These are phyloP conservation scores for Sporothrix curviconia DNA, from an alignment of 2,329 filamentous ascomycete genomes.

Conservation along the genomic window DNA sequence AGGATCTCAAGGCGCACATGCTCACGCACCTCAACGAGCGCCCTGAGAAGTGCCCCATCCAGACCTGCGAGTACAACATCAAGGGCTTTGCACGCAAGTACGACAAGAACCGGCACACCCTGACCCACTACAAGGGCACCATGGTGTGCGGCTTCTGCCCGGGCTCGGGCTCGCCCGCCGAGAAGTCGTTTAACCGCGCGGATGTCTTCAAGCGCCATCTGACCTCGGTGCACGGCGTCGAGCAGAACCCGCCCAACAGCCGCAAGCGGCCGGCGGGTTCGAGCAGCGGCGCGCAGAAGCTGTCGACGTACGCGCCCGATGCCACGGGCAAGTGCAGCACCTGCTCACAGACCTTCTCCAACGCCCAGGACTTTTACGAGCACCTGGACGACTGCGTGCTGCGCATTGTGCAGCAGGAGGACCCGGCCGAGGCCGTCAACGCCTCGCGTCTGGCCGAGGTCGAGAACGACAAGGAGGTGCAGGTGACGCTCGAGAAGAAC, in stretches of 20 bases:
- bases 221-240: constrained; percentile 83
- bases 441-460: constrained; percentile 59
- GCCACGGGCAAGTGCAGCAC: constrained; percentile 93
- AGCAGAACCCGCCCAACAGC: constrained; percentile 88
- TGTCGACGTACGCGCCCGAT: constrained; percentile 65
- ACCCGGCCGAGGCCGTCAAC: constrained; percentile 63
- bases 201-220: constrained; percentile 95
- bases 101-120: constrained; percentile 89
- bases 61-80: constrained; percentile 82
- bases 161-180: constrained; percentile 76
- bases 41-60: constrained; percentile 89
- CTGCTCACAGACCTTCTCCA: constrained; percentile 83
- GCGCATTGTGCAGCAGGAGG: constrained; percentile 65
- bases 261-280: constrained; percentile 50
- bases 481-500: constrained; percentile 59
- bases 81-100: constrained; percentile 95
- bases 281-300: constrained; percentile 51
- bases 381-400: constrained; percentile 77
- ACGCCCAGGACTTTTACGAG: constrained; percentile 97
- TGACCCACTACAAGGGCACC: constrained; percentile 94
- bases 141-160: constrained; percentile 97
- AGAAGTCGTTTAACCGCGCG: constrained; percentile 93
- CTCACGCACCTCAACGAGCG: constrained; percentile 86
- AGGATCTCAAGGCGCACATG: constrained; percentile 90
- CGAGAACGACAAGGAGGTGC: constrained; percentile 56